These are phyloP conservation scores for Solanum rostratum DNA, from an alignment of 257 asterid species.

Conservation along the genomic window DNA sequence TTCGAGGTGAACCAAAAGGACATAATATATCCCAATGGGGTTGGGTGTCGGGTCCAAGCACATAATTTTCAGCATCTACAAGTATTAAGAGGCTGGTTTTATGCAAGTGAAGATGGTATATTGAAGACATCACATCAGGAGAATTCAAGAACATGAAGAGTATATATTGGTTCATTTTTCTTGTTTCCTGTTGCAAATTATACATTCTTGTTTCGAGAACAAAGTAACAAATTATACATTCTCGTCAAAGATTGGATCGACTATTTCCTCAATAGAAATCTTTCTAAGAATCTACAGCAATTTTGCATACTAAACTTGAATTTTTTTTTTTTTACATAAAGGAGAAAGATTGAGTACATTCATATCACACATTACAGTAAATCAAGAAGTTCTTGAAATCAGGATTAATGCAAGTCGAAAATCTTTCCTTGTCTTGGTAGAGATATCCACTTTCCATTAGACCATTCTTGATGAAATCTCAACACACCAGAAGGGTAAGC, in stretches of 20 bases:
- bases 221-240: too few species aligned
- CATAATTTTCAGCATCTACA: background rate
- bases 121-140: too few species aligned
- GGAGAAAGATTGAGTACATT: background rate
- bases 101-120: too few species aligned
- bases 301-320: background rate
- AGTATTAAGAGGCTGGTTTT: too few species aligned
- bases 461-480: background rate
- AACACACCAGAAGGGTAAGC: background rate
- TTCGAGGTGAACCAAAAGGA: background rate
- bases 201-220: too few species aligned
- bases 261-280: background rate
- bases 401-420: background rate
- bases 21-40: background rate
- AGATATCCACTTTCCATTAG: background rate
- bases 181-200: too few species aligned
- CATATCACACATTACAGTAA: background rate
- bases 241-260: too few species aligned
- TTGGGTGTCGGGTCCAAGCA: background rate
- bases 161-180: too few species aligned
- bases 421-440: background rate
- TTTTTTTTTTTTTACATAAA: background rate
- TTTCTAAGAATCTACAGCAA: background rate
- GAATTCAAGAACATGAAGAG: too few species aligned
- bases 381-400: background rate